These are phyloP conservation scores for Rhizophagus sp. DNA, from an alignment of 192 early-diverging fungal genomes.

Conservation along the genomic window DNA sequence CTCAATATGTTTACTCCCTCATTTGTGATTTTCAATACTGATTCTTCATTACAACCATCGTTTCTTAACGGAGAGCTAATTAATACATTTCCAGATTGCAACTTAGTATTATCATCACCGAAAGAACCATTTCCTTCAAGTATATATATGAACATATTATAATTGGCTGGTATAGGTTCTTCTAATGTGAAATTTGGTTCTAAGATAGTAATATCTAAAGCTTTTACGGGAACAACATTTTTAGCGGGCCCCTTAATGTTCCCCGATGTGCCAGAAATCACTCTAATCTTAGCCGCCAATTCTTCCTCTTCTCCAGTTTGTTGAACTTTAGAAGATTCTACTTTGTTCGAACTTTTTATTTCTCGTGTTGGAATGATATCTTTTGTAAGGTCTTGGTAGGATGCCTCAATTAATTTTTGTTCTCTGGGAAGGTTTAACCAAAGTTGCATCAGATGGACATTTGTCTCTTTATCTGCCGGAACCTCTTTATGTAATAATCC, in stretches of 20 bases:
- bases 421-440: constrained; percentile 69
- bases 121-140: constrained; percentile 35
- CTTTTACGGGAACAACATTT: constrained; percentile 37
- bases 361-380: constrained; percentile 49
- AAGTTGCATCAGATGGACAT: constrained; percentile 54
- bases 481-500: constrained; percentile 66
- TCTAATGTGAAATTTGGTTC: constrained; percentile 28
- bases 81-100: constrained; percentile 14
- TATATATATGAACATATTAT: constrained; percentile 37
- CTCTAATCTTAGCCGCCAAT: constrained; percentile 23
- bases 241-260: constrained; percentile 29
- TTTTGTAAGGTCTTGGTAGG: constrained; percentile 43
- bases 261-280: constrained; percentile 42
- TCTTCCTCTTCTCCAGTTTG: constrained; percentile 15
- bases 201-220: constrained; percentile 35
- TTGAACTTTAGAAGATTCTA: too few species aligned
- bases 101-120: constrained; percentile 30
- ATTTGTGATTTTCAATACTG: constrained; percentile 34
- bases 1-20: constrained; percentile 36
- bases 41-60: constrained; percentile 33
- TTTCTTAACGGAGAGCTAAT: constrained; percentile 31
- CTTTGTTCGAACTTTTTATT: not conserved
- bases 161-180: constrained; percentile 36
- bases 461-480: constrained; percentile 42
- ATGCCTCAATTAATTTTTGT: constrained; percentile 59